Evolutionary conservation across 331 rosid species (phyloP).

Genomic region (Rosa hybrid): DNA sequence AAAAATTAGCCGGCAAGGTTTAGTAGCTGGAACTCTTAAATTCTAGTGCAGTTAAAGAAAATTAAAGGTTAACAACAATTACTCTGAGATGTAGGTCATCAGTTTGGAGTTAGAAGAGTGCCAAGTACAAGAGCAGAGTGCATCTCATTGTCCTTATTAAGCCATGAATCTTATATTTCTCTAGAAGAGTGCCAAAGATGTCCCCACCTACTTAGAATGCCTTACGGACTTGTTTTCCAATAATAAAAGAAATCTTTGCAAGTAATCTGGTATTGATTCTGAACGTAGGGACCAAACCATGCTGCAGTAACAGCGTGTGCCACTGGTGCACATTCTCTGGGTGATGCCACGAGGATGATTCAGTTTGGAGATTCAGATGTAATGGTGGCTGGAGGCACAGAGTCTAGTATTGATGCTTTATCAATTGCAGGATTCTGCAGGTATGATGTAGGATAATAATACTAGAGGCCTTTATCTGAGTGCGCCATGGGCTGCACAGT

Average conservation of each 20-base stretch:
- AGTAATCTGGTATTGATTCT: slow-evolving; percentile 18
- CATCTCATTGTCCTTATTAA: background rate
- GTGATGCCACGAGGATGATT: slow-evolving; percentile 96
- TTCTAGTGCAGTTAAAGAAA: background rate
- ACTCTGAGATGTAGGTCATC: background rate
- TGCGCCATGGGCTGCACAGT: slow-evolving; percentile 2
- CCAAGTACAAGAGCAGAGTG: background rate
- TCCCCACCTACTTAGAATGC: slow-evolving; percentile 15
- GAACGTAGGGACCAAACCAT: slow-evolving; percentile 79
- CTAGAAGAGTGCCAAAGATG: background rate
- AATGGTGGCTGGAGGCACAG: slow-evolving; percentile 96
- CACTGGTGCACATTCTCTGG: slow-evolving; percentile 93
- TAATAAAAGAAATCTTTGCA: slow-evolving; percentile 13
- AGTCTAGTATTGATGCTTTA: slow-evolving; percentile 94
- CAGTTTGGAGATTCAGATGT: slow-evolving; percentile 96
- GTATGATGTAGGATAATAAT: slow-evolving; percentile 28
- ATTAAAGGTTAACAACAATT: background rate
- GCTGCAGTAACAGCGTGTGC: slow-evolving; percentile 98
- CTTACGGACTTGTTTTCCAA: background rate
- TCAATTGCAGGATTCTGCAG: slow-evolving; percentile 92
- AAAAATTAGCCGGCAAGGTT: background rate
- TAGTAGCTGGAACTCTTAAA: background rate
- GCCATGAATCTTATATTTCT: background rate
- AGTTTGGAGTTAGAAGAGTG: background rate
- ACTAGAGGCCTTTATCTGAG: background rate